phyloP scores from a whole-genome alignment of 768 basidiomycete species.

The Leccinum rimulosum region DNA sequence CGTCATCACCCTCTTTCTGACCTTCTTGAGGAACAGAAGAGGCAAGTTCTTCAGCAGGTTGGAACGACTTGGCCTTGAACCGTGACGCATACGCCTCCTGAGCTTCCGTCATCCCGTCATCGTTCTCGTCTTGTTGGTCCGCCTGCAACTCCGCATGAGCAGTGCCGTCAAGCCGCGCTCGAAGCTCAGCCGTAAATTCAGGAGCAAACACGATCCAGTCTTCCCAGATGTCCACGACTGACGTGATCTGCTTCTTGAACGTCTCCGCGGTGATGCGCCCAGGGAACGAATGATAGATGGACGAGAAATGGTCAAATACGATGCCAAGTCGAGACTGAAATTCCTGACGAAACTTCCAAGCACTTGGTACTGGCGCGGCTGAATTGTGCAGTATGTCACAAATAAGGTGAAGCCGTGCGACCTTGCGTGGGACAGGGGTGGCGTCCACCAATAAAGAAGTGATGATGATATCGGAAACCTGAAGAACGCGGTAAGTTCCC shows the following conservation, averaged over 20 bases:
- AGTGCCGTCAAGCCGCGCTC: conserved; percentile 70
- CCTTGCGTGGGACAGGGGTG: conserved; percentile 97
- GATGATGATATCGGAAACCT: conserved; percentile 91
- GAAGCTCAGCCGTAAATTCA: conserved; percentile 74
- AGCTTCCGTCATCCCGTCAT: conserved; percentile 17
- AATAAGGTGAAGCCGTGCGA: conserved; percentile 91
- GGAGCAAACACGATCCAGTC: conserved; percentile 97
- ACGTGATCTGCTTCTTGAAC: conserved; percentile 89
- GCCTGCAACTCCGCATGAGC: conserved; percentile 29
- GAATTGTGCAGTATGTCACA: conserved; percentile 99
- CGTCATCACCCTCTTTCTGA: conserved; percentile 44
- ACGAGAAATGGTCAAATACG: conserved; percentile 93
- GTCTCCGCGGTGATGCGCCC: conserved; percentile 95
- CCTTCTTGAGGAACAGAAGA: conserved; percentile 23
- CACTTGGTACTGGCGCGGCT: conserved; percentile 88
- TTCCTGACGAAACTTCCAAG: conserved; percentile 96
- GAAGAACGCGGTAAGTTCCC: conserved; percentile 3
- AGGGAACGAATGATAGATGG: conserved; percentile 93
- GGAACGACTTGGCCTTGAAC: conserved; percentile 79
- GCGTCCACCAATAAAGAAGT: conserved; percentile 83
- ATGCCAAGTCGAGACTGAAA: conserved; percentile 89
- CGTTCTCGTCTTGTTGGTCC: conserved; percentile 25
- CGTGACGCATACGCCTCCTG: conserved; percentile 47
- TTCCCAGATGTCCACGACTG: conserved; percentile 95
- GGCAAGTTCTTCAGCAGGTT: conserved; percentile 52